Evolutionary conservation across 345 rosid species (phyloP), one percentile per base, ranked within the genome.

Genomic region (Bretschneidera sinensis): DNA sequence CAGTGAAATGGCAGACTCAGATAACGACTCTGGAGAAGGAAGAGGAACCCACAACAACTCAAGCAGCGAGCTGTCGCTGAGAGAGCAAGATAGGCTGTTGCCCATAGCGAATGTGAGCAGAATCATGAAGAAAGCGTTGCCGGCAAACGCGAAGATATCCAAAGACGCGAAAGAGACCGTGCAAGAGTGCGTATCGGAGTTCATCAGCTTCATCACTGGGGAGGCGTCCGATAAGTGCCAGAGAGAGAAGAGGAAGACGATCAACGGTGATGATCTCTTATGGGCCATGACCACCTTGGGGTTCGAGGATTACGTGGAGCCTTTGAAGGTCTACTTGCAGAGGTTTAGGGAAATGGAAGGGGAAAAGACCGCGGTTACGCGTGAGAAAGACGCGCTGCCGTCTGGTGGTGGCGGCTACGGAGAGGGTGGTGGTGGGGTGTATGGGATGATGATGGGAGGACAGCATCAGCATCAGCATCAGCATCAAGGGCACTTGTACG

Each of bases 141-240:
- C 89, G 5, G 89, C 89, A 0, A 86, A 86, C 75, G 92, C 89
- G 7, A 86, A 86, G 68, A 86, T 86, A 62, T 86, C 89, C 1
- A 86, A 86, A 59, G 92, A 86, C 64, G 92, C 92, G 0, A 86
- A 86, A 50, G 92, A 86, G 76, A 83, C 87, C 20, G 85, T 83
- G 28, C 89, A 86, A 66, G 92, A 86, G 83, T 86, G 92, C 33
- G 92, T 86, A 54, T 86, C 89, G 21, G 89, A 86, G 83, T 86
- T 86, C 75, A 86, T 86, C 1, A 86, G 89, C 61, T 86, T 86
- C 73, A 79, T 86, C 51, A 86, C 89, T 2, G 92, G 92, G 22
- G 92, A 83, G 66, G 92, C 92, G 0, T 86, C 92, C 0, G 92
- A 86, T 63, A 86, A 86, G 87, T 86, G 92, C 66, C 87, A 83